Conservation (phyloP, 305 asterid species). For the Coffea humblotiana region DNA sequence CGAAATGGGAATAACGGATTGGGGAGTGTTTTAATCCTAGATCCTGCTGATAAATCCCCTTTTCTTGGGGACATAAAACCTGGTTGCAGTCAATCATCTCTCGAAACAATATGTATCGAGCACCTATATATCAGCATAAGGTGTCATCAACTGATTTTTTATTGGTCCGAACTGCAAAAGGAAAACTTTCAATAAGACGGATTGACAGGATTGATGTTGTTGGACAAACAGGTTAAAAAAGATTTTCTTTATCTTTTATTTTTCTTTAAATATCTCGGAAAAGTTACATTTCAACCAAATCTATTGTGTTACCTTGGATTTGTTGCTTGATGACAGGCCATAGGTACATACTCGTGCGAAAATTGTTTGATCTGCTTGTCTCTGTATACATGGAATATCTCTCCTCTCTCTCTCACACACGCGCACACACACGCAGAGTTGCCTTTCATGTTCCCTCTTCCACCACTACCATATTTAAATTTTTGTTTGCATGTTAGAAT, state of each 20-base stretch:
- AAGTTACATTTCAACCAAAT: background rate
- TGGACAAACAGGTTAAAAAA: constrained; percentile 90
- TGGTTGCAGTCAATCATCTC: constrained; percentile 85
- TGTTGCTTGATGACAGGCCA: background rate
- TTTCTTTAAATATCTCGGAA: background rate
- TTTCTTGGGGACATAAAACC: constrained; percentile 97
- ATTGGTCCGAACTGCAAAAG: constrained; percentile 96
- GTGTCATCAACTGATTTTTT: constrained; percentile 89
- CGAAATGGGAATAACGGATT: constrained; percentile 73
- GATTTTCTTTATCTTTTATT: constrained; percentile 16
- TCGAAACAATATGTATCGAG: constrained; percentile 95
- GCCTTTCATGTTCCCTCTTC: too few relatives aligned
- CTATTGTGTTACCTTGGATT: background rate
- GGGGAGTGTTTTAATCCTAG: constrained; percentile 82
- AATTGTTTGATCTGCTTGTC: background rate
- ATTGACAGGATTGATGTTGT: constrained; percentile 95
- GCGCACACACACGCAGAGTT: too few relatives aligned
- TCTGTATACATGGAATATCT: background rate
- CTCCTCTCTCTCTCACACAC: background rate
- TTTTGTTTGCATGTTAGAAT: too few relatives aligned
- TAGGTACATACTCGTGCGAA: background rate
- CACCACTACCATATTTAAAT: too few relatives aligned
- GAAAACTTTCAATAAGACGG: constrained; percentile 97
- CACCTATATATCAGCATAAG: constrained; percentile 93
- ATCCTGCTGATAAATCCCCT: constrained; percentile 99